Conservation (phyloP, 2,329 filamentous ascomycete species). For the Colletotrichum echinochloae region DNA sequence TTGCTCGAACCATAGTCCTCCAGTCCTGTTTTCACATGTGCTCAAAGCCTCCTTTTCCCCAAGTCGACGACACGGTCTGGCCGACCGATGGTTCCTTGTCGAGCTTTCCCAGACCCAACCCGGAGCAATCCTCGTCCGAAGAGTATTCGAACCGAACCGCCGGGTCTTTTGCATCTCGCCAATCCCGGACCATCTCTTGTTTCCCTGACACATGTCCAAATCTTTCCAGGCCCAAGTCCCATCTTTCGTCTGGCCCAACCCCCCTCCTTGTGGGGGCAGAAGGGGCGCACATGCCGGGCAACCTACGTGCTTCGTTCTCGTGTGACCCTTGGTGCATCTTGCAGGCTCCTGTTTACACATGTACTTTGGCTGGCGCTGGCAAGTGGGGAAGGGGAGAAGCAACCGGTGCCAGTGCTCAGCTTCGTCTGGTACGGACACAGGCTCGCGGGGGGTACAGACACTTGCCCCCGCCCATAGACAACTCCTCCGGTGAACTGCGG, state of each 20-base stretch:
- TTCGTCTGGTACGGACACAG: neutral
- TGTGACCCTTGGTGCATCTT: slow-evolving; percentile 27
- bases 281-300: slow-evolving; percentile 35
- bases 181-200: slow-evolving; percentile 9
- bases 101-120: slow-evolving; percentile 25
- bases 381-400: neutral
- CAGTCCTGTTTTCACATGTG: neutral
- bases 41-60: slow-evolving; percentile 1
- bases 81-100: slow-evolving; percentile 6
- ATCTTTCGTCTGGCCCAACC: slow-evolving; percentile 36
- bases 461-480: neutral
- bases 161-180: slow-evolving; percentile 41
- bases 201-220: slow-evolving; percentile 12
- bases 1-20: neutral
- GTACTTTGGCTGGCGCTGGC: neutral
- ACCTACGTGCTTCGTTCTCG: slow-evolving; percentile 13
- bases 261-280: slow-evolving; percentile 5
- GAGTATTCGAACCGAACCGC: slow-evolving; percentile 42
- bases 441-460: neutral
- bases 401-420: neutral
- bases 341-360: slow-evolving; percentile 16
- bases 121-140: slow-evolving; percentile 38
- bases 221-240: slow-evolving; percentile 13
- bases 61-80: neutral
- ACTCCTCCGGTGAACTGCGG: neutral